Evolutionary conservation across 768 basidiomycete genomes (phyloP).

Genomic region (Postia placenta): DNA sequence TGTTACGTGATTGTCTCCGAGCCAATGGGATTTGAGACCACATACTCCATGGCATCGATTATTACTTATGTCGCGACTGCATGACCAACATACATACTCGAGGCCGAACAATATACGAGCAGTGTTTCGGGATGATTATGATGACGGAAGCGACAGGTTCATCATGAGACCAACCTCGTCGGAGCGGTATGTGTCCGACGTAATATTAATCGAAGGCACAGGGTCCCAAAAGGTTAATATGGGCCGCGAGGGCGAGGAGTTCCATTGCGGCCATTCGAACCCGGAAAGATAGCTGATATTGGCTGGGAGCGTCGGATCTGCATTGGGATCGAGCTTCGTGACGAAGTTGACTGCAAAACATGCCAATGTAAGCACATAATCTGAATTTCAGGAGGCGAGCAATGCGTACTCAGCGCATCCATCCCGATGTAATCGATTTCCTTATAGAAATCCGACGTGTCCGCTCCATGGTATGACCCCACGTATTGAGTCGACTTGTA

Average conservation of each 20-base stretch:
- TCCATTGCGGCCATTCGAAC: neutral
- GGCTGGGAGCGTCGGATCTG: neutral
- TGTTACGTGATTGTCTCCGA: no score
- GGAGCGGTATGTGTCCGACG: neutral
- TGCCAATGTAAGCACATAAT: no score
- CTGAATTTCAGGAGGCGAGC: neutral
- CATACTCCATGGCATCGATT: no score
- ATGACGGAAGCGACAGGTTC: no score
- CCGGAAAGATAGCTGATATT: neutral
- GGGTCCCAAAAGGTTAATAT: neutral
- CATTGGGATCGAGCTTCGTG: constrained; percentile 39
- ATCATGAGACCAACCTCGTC: neutral
- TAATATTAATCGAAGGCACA: neutral
- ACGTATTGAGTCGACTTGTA: neutral
- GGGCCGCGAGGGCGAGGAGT: neutral
- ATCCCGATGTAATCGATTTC: neutral
- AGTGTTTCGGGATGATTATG: neutral
- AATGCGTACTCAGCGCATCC: neutral
- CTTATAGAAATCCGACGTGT: neutral
- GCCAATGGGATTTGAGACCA: no score
- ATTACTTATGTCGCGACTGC: no score
- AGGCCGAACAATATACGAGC: no score
- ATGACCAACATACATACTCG: no score
- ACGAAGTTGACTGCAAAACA: constrained; percentile 31
- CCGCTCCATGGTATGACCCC: neutral